Percentiles rank a stretch among this genome's conserved stretches.
Evolutionary conservation across 805 yeast genomes (phyloP).

Genomic region (Metschnikowia lunata): DNA sequence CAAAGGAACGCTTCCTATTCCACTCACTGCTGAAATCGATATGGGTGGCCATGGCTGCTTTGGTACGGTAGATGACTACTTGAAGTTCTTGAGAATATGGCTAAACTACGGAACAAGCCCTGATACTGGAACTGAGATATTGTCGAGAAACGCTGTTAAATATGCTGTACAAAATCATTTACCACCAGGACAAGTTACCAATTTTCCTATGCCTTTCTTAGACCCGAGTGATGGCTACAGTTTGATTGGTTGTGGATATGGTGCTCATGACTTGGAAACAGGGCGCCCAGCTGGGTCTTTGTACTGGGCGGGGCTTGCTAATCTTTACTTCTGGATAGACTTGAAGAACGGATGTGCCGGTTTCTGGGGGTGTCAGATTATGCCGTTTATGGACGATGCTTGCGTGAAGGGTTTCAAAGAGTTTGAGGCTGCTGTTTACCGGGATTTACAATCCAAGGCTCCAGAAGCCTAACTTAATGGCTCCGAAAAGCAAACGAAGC

Average conservation of each 20-base stretch:
- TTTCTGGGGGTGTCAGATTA: slow-evolving; percentile 35
- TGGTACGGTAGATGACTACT: slow-evolving; percentile 34
- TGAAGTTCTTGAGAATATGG: slow-evolving; percentile 35
- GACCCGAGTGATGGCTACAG: slow-evolving; percentile 28
- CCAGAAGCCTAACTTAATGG: neutral
- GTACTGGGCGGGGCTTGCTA: slow-evolving; percentile 40
- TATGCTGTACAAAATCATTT: slow-evolving; percentile 32
- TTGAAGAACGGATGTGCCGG: slow-evolving; percentile 35
- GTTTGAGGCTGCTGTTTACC: slow-evolving; percentile 14
- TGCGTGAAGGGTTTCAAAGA: slow-evolving; percentile 12
- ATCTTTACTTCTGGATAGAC: slow-evolving; percentile 39
- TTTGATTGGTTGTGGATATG: slow-evolving; percentile 30
- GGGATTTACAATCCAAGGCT: neutral
- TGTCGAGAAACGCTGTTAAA: slow-evolving; percentile 26
- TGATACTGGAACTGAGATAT: slow-evolving; percentile 29
- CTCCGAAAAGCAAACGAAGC: no score
- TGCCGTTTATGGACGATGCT: slow-evolving; percentile 29
- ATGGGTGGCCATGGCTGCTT: slow-evolving; percentile 45
- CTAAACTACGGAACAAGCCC: slow-evolving; percentile 41
- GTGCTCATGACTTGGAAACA: slow-evolving; percentile 21
- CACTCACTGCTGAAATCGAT: slow-evolving; percentile 23
- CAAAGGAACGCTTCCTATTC: slow-evolving; percentile 9
- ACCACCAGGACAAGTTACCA: slow-evolving; percentile 20
- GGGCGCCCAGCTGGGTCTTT: slow-evolving; percentile 35
- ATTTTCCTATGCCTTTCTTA: slow-evolving; percentile 18